Evolutionary conservation across 768 basidiomycete genomes (phyloP).

Genomic region (Pisolithus tinctorius): DNA sequence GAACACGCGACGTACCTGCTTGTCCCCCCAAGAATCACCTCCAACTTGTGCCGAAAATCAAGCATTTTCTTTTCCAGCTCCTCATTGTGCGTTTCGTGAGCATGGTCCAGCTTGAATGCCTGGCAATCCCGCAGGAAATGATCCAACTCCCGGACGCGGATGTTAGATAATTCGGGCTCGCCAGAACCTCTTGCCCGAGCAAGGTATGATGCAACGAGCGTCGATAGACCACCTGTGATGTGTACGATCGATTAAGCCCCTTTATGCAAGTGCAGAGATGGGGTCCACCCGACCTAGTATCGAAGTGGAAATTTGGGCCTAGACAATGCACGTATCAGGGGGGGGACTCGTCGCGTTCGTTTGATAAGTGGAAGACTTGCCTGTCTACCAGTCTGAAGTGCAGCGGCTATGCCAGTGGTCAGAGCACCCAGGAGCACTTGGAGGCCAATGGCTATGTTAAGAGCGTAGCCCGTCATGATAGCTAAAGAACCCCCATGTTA

Average conservation of each 20-base stretch:
- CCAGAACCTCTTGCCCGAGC: constrained; percentile 63
- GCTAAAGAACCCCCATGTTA: constrained; percentile 16
- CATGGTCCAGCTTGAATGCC: constrained; percentile 54
- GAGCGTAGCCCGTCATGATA: constrained; percentile 22
- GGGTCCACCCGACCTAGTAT: constrained; percentile 28
- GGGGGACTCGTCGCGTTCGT: too few species aligned
- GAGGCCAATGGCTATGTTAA: constrained; percentile 48
- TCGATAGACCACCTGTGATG: constrained; percentile 52
- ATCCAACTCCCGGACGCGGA: constrained; percentile 53
- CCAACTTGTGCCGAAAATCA: constrained; percentile 17
- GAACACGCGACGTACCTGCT: not conserved
- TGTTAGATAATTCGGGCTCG: constrained; percentile 60
- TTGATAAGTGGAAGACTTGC: constrained; percentile 19
- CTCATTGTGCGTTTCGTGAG: constrained; percentile 24
- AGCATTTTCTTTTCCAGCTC: constrained; percentile 6
- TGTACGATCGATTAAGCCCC: not conserved
- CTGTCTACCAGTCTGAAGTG: constrained; percentile 33
- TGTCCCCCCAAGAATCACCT: constrained; percentile 22
- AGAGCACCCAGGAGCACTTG: constrained; percentile 62
- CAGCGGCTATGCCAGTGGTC: constrained; percentile 58
- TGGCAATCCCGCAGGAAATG: constrained; percentile 58
- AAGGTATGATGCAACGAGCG: constrained; percentile 64
- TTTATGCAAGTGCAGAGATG: not conserved
- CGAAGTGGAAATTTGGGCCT: constrained; percentile 34
- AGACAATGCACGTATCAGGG: constrained; percentile 1